Evolutionary conservation across 805 yeast genomes (phyloP).

Genomic region (Zygosaccharomyces pseudorouxii): DNA sequence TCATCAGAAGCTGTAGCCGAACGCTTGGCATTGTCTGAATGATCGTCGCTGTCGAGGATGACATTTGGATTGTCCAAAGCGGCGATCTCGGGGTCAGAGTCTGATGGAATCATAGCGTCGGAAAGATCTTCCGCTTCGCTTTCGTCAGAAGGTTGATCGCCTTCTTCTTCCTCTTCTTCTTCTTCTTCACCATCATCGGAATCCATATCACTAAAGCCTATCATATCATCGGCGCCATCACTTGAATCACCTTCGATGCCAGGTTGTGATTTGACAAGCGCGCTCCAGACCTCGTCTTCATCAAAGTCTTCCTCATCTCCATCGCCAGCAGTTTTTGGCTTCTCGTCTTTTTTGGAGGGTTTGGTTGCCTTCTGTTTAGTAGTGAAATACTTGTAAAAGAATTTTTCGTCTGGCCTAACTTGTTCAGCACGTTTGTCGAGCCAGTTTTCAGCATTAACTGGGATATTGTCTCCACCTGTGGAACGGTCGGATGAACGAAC

Average conservation of each 20-base stretch:
- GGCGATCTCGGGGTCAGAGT: slow-evolving; percentile 17
- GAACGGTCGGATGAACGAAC: slow-evolving; percentile 54
- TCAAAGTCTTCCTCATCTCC: slow-evolving; percentile 45
- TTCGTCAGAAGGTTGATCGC: slow-evolving; percentile 23
- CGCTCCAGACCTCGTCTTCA: slow-evolving; percentile 78
- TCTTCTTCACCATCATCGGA: slow-evolving; percentile 25
- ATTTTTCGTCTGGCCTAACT: slow-evolving; percentile 80
- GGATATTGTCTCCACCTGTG: slow-evolving; percentile 32
- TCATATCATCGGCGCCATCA: slow-evolving; percentile 38
- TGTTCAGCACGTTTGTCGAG: slow-evolving; percentile 54
- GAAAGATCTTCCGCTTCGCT: slow-evolving; percentile 37
- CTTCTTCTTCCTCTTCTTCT: slow-evolving; percentile 33
- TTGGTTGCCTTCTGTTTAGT: slow-evolving; percentile 45
- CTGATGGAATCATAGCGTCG: slow-evolving; percentile 21
- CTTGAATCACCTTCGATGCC: slow-evolving; percentile 53
- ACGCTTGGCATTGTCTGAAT: slow-evolving; percentile 14
- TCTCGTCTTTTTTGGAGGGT: slow-evolving; percentile 11
- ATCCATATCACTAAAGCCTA: slow-evolving; percentile 37
- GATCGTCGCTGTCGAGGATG: neutral
- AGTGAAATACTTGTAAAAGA: slow-evolving; percentile 81
- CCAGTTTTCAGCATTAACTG: slow-evolving; percentile 88
- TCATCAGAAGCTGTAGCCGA: slow-evolving; percentile 23
- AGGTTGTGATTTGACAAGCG: slow-evolving; percentile 69
- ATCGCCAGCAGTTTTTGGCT: slow-evolving; percentile 23
- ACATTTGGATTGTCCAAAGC: slow-evolving; percentile 9